These are phyloP conservation scores for Phytomonas sp. DNA, from an alignment of 208 protist genomes.

Conservation along the genomic window DNA sequence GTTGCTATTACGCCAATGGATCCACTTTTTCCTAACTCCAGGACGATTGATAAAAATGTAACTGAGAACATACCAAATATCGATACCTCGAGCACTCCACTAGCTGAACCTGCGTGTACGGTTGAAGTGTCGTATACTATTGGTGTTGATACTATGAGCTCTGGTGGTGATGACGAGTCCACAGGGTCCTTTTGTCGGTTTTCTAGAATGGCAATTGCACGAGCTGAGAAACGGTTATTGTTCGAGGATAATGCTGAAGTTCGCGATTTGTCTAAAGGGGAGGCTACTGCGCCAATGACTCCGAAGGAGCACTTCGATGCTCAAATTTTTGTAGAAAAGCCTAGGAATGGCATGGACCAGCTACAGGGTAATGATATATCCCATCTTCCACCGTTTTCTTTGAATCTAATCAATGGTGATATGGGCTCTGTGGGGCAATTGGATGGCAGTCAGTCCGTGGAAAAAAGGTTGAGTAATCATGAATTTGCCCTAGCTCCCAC, in stretches of 20 bases:
- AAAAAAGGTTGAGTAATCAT: background rate
- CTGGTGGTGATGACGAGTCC: background rate
- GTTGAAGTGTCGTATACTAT: background rate
- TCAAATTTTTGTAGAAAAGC: background rate
- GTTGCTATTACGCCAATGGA: background rate
- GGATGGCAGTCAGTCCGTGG: background rate
- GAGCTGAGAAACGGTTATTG: background rate
- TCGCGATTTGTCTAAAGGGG: background rate
- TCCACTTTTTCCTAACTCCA: background rate
- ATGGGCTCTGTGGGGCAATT: background rate
- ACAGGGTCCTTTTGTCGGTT: background rate
- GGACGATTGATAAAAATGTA: background rate
- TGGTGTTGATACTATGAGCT: background rate
- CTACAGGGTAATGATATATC: background rate
- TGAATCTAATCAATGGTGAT: background rate
- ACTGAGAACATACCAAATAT: background rate
- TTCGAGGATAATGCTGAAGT: background rate
- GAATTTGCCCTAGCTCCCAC: background rate
- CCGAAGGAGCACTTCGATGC: background rate
- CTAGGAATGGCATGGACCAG: background rate
- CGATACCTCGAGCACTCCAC: background rate
- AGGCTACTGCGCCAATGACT: background rate
- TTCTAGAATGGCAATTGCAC: background rate
- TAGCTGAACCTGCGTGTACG: background rate
- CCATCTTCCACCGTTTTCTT: background rate